Evolutionary conservation across 208 protist species (phyloP), one percentile per base, ranked within the genome.

Genomic region (Acanthamoeba culbertsoni): DNA sequence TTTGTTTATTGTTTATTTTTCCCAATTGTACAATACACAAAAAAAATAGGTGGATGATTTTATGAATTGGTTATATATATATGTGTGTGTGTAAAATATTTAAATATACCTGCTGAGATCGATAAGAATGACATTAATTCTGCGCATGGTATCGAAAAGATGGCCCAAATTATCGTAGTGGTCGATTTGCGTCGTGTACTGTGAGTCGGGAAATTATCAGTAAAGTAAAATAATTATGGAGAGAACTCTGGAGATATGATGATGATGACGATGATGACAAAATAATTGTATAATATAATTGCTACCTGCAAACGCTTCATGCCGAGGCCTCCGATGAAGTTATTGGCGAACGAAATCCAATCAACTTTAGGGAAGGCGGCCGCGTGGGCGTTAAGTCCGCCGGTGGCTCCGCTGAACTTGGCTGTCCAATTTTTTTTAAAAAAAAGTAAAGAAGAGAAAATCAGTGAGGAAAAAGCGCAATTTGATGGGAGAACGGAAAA

Each of bases 341-440:
- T 75, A 35, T 98, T 95, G 6, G 94, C 97, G 93, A 99, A 98
- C 12, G 48, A 86, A 1, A 95, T 62, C 98, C 98, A 99, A 84
- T 99, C 94, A 28, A 98, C 95, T 0, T 77, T 71, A 8, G 98
- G 98, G 93, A 98, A 99, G 16, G 98, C 97, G 35, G 96, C 96
- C 51, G 96, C 90, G 94, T 99, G 98, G 7, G 98, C 98, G 84
- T 98, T 99, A 40, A 99, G 96, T 94, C 98, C 98, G 18, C 98
- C 98, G 0, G 98, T 99, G 2, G 98, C 98, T 35, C 98, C 98
- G 79, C 98, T 98, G 96, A 99, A 98, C 94, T 99, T 99, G 43
- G 97, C 97, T 23, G 92, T 97, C 3, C 93, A 93, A 20, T 96
- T 96, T 43, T 98, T 93, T 14, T 42, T n/a, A n/a, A n/a, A n/a